Percentiles rank a stretch among this genome's conserved stretches.
These are phyloP conservation scores for Kurtzmaniella cleridarum DNA, from an alignment of 805 yeast genomes.

Conservation along the genomic window DNA sequence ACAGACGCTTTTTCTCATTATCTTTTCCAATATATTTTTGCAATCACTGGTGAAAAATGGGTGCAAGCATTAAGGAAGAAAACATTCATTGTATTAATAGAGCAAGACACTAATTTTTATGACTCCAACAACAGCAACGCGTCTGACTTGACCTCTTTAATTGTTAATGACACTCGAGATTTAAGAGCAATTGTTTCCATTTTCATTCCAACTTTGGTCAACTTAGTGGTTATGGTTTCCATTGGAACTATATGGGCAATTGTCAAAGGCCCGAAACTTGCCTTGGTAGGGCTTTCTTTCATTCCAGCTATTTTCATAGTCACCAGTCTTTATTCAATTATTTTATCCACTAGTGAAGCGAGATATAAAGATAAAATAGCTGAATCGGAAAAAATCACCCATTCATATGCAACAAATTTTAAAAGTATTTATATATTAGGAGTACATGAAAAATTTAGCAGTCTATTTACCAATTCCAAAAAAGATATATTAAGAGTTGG, in stretches of 20 bases:
- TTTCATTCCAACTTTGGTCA: slow-evolving; percentile 49
- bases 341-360: slow-evolving; percentile 53
- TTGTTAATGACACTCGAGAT: slow-evolving; percentile 81
- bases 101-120: slow-evolving; percentile 54
- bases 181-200: slow-evolving; percentile 60
- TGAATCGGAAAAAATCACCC: slow-evolving; percentile 43
- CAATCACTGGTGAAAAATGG: slow-evolving; percentile 66
- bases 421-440: slow-evolving; percentile 59
- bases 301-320: slow-evolving; percentile 56
- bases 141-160: slow-evolving; percentile 55
- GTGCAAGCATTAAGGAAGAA: slow-evolving; percentile 45
- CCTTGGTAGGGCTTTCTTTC: slow-evolving; percentile 75
- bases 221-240: slow-evolving; percentile 48
- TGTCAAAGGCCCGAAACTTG: slow-evolving; percentile 76
- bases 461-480: slow-evolving; percentile 28
- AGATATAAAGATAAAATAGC: slow-evolving; percentile 54
- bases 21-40: slow-evolving; percentile 44
- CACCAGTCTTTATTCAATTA: slow-evolving; percentile 46
- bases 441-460: slow-evolving; percentile 43
- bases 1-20: slow-evolving; percentile 58
- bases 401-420: slow-evolving; percentile 54
- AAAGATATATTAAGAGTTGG: slow-evolving; percentile 35
- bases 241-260: slow-evolving; percentile 77
- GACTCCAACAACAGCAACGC: slow-evolving; percentile 31
- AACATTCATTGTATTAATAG: slow-evolving; percentile 44